Conservation (phyloP, 2,329 filamentous ascomycete species). For the Sarocladium brachiariae region DNA sequence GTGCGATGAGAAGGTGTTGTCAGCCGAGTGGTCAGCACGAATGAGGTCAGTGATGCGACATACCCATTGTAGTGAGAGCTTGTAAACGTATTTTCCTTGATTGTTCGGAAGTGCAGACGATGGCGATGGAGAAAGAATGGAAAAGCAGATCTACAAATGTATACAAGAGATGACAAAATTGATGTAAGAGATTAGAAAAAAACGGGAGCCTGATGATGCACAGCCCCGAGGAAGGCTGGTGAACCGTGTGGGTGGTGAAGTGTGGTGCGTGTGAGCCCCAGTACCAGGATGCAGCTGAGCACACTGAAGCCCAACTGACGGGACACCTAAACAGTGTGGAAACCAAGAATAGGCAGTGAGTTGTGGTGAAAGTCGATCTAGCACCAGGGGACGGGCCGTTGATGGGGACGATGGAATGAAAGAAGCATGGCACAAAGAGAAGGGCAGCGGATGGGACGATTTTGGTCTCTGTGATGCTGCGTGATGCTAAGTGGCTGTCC, state of each 20-base stretch:
- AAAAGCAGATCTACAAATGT: not conserved
- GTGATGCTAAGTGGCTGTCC: too few species aligned
- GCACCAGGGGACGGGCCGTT: not conserved
- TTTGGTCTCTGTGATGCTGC: not conserved
- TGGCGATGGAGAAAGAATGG: not conserved
- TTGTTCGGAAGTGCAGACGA: not conserved
- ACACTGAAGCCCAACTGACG: not conserved
- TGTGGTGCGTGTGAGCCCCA: not conserved
- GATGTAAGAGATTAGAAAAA: conserved; percentile 1
- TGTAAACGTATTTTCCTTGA: too few species aligned
- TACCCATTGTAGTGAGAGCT: too few species aligned
- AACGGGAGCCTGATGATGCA: conserved; percentile 2
- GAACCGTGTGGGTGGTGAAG: not conserved
- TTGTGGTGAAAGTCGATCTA: too few species aligned
- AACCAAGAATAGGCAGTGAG: not conserved
- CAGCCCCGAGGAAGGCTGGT: not conserved
- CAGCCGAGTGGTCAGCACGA: not conserved
- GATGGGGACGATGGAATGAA: too few species aligned
- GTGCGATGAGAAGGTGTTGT: conserved; percentile 13
- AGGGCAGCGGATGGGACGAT: too few species aligned
- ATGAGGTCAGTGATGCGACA: not conserved
- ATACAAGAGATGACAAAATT: too few species aligned
- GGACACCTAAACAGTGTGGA: not conserved
- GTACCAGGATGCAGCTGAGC: not conserved
- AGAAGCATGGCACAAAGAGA: too few species aligned